Conservation (phyloP, 805 yeast species). For the Candida qinlingensis region DNA sequence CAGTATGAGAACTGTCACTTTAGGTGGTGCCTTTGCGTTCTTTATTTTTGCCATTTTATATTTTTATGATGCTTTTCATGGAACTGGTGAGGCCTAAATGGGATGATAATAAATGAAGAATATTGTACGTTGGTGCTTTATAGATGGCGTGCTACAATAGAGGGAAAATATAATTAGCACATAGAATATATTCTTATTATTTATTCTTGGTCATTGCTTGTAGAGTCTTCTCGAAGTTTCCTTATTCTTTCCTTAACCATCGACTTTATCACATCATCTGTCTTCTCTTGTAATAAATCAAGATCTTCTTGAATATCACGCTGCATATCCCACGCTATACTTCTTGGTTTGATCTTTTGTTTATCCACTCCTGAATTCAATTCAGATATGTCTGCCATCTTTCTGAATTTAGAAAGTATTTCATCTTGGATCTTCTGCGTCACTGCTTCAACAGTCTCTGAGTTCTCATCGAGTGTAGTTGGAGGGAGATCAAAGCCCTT, state of each 20-base stretch:
- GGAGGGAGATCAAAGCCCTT: conserved; percentile 20
- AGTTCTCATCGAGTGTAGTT: conserved; percentile 22
- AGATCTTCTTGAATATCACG: conserved; percentile 34
- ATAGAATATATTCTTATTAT: not conserved
- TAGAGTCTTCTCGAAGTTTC: conserved; percentile 3
- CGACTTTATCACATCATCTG: conserved; percentile 36
- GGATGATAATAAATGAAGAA: no score
- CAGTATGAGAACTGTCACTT: conserved; percentile 85
- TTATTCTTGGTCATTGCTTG: no score
- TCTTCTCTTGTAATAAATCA: conserved; percentile 33
- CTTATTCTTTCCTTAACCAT: conserved; percentile 32
- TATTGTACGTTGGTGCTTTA: no score
- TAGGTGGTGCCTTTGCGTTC: conserved; percentile 88
- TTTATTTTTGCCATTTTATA: conserved; percentile 77
- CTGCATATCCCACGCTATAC: conserved; percentile 32
- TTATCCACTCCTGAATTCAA: not conserved
- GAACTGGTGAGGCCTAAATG: no score
- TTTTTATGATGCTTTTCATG: conserved; percentile 56
- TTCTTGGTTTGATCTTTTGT: conserved; percentile 9
- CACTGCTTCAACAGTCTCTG: conserved; percentile 34
- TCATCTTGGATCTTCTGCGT: conserved; percentile 26
- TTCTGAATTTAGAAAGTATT: conserved; percentile 21
- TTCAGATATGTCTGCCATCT: conserved; percentile 5
- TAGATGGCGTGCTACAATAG: no score
- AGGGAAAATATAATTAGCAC: not conserved